Percentiles rank a stretch among this genome's conserved stretches.
Conservation (phyloP, 495 filamentous ascomycete species). For the Rhizodiscina lignyota region DNA sequence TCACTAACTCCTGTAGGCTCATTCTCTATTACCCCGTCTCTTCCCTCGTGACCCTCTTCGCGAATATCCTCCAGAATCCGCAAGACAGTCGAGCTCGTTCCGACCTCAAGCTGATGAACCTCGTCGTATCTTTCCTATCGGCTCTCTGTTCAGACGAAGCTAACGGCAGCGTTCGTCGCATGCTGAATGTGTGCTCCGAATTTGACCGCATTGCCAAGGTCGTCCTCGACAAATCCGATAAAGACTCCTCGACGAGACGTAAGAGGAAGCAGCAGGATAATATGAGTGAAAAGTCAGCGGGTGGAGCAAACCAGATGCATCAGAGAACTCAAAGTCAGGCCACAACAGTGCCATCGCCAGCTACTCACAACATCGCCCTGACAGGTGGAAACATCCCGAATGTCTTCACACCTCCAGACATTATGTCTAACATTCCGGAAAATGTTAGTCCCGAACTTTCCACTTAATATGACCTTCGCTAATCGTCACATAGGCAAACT, state of each 20-base stretch:
- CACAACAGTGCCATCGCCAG: not conserved
- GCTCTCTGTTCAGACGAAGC: constrained; percentile 60
- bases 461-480: no score
- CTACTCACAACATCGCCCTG: not conserved
- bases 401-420: not conserved
- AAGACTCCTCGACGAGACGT: constrained; percentile 54
- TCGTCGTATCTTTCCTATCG: constrained; percentile 80
- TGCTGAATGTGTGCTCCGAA: constrained; percentile 83
- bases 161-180: constrained; percentile 74
- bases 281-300: not conserved
- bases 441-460: not conserved
- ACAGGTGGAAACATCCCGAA: not conserved
- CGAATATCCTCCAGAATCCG: constrained; percentile 93
- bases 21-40: constrained; percentile 96
- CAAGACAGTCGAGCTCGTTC: constrained; percentile 74
- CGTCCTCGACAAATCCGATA: constrained; percentile 80
- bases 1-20: constrained; percentile 39
- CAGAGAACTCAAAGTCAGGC: not conserved
- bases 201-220: constrained; percentile 90
- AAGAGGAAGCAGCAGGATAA: constrained; percentile 50
- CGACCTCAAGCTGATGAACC: constrained; percentile 79
- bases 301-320: not conserved
- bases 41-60: constrained; percentile 86
- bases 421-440: no score
- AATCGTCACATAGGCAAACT: not conserved